Base-by-base conservation (phyloP, 139 green algal genomes). In the Dunaliella sp. region DNA sequence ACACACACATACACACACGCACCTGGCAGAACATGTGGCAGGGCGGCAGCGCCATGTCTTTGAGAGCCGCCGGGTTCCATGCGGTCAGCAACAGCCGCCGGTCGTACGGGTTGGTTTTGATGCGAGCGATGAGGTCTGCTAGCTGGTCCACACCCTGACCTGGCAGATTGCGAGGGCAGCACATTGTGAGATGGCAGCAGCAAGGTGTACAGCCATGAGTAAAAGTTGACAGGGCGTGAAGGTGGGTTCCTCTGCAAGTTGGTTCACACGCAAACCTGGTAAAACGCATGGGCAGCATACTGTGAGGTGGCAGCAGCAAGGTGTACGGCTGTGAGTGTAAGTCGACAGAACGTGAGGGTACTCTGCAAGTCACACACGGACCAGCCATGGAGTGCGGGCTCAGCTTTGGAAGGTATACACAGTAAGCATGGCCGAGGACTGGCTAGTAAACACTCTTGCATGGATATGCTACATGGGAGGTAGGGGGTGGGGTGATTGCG, bases 11-110 rank as follows among this genome's bases (percentile, higher is more conserved):
- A 78, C 26, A 2, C 34, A 2, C 57, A 82, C 87, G 1, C 80
- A 95, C 95, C 94, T 98, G 96, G 90, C 91, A 95, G 83, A 99
- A 97, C 96, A 99, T 98, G 93, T 99, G 98, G 91, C 98, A 99
- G 83, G 98, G 98, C 33, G 98, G 98, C 86, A 99, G 92, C 2
- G 98, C 98, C 98, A 99, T 99, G 36, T 97, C 88, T 2, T 91
- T 82, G 36, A 99, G 90, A 24, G 96, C 97, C 0, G 94, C 92
- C 0, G 98, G 98, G 92, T 99, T 99, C 98, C 98, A 99, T 0
- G 98, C 98, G 12, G 87, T 97, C 80, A 99, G 88, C n/a, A 99
- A 87, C 83, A 99, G 96, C n/a, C 98, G 94, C 31, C 98, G 91
- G 90, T 99, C 96, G 73, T 93, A 95, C 32, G 98, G 97, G 83